Evolutionary conservation across 2,329 filamentous ascomycete species (phyloP).

Genomic region (Aureobasidium sp.): DNA sequence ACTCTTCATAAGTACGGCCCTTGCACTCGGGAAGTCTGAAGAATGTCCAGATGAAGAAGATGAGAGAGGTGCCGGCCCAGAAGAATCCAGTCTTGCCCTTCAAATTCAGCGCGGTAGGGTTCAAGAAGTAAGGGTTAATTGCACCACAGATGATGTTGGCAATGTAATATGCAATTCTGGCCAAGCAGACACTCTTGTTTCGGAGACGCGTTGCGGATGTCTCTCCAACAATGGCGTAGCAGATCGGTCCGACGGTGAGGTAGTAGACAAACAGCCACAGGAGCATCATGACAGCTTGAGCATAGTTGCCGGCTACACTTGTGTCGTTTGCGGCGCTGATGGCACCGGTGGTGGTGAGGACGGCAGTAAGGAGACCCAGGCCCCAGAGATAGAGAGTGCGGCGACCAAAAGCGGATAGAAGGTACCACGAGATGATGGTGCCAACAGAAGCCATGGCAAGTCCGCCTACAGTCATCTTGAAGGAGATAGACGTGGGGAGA

Average conservation of each 20-base stretch:
- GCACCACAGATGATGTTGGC: slow-evolving; percentile 36
- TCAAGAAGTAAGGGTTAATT: slow-evolving; percentile 37
- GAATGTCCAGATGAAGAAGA: slow-evolving; percentile 33
- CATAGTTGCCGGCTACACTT: slow-evolving; percentile 32
- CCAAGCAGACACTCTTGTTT: slow-evolving; percentile 32
- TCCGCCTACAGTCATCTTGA: slow-evolving; percentile 36
- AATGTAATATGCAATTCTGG: slow-evolving; percentile 35
- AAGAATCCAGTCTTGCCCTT: slow-evolving; percentile 38
- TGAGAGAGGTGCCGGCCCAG: slow-evolving; percentile 31
- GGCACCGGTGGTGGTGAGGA: slow-evolving; percentile 24
- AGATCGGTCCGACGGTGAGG: slow-evolving; percentile 33
- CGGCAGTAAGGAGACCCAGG: slow-evolving; percentile 34
- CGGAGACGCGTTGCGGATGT: slow-evolving; percentile 33
- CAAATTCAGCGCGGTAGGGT: slow-evolving; percentile 35
- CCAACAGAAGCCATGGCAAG: slow-evolving; percentile 34
- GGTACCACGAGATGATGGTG: slow-evolving; percentile 37
- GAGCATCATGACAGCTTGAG: slow-evolving; percentile 35
- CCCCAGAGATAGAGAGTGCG: slow-evolving; percentile 36
- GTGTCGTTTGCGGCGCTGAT: not conserved
- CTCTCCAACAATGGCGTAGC: slow-evolving; percentile 35
- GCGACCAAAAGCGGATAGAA: slow-evolving; percentile 34
- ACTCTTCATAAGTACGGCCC: slow-evolving; percentile 36
- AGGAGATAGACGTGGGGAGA: slow-evolving; percentile 32
- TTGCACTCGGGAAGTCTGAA: slow-evolving; percentile 36
- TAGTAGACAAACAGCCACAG: slow-evolving; percentile 33